Conservation (phyloP, 352 stramenopile genomes). For the Phytophthora cajani region DNA sequence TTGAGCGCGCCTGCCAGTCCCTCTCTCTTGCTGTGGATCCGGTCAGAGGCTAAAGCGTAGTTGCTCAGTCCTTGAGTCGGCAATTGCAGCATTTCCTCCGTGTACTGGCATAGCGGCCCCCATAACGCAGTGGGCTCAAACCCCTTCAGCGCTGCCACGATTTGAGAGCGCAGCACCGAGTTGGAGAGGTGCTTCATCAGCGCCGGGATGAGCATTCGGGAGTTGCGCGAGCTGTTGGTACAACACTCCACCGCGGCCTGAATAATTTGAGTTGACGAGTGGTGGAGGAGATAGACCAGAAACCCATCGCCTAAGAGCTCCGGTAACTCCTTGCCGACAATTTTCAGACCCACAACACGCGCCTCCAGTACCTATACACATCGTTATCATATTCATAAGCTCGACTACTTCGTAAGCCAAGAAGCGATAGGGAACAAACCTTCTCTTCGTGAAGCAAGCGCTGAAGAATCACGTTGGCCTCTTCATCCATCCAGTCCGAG, state of each 20-base stretch:
- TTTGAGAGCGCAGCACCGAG: slow-evolving; percentile 64
- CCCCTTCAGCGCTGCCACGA: slow-evolving; percentile 71
- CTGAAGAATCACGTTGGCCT: slow-evolving; percentile 82
- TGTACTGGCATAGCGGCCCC: slow-evolving; percentile 73
- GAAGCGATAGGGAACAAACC: slow-evolving; percentile 22
- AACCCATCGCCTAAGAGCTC: slow-evolving; percentile 85
- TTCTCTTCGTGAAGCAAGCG: slow-evolving; percentile 82
- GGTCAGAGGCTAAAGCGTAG: slow-evolving; percentile 27
- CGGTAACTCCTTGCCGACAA: slow-evolving; percentile 81
- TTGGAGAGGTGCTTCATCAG: slow-evolving; percentile 84
- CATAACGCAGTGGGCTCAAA: slow-evolving; percentile 75
- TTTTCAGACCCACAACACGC: slow-evolving; percentile 81
- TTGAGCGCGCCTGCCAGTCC: slow-evolving; percentile 70
- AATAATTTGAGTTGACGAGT: slow-evolving; percentile 73
- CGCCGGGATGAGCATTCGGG: slow-evolving; percentile 84
- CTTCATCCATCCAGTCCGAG: slow-evolving; percentile 89
- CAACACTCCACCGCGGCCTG: slow-evolving; percentile 85
- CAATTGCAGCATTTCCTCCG: slow-evolving; percentile 46
- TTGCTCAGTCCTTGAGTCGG: slow-evolving; percentile 19
- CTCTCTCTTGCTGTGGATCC: slow-evolving; percentile 55
- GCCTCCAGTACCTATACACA: slow-evolving; percentile 57
- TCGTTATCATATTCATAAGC: not conserved
- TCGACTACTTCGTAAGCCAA: not conserved
- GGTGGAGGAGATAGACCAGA: slow-evolving; percentile 84
- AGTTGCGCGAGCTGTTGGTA: slow-evolving; percentile 76